Evolutionary conservation across 2,329 filamentous ascomycete genomes (phyloP).

Genomic region (Trichophyton benhamiae): DNA sequence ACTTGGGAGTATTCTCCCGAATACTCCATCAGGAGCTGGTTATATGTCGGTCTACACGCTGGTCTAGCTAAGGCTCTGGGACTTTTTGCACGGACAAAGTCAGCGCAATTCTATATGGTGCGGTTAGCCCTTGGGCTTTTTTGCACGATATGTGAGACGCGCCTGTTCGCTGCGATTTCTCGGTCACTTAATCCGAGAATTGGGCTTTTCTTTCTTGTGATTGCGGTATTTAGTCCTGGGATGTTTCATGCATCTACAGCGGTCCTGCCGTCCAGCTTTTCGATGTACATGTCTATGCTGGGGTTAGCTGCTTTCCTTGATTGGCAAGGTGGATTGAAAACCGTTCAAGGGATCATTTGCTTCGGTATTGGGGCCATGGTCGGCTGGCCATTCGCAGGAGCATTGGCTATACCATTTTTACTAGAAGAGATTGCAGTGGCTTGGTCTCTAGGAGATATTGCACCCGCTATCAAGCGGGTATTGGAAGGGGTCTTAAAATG

Average conservation of each 20-base stretch:
- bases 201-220: constrained; percentile 69
- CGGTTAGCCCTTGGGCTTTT: constrained; percentile 60
- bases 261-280: constrained; percentile 85
- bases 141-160: constrained; percentile 71
- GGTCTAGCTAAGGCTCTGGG: constrained; percentile 54
- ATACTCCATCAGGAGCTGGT: constrained; percentile 90
- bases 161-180: constrained; percentile 67
- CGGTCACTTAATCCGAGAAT: constrained; percentile 68
- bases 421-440: constrained; percentile 58
- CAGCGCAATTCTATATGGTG: constrained; percentile 71
- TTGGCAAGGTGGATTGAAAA: constrained; percentile 67
- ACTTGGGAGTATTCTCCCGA: constrained; percentile 98
- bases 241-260: constrained; percentile 86
- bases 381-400: constrained; percentile 89
- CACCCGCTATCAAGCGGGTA: constrained; percentile 49
- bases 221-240: constrained; percentile 67
- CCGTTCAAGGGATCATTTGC: constrained; percentile 75
- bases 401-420: constrained; percentile 68
- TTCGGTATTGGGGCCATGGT: constrained; percentile 75
- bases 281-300: constrained; percentile 87
- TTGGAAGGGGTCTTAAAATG: constrained; percentile 56
- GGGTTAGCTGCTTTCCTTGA: constrained; percentile 85
- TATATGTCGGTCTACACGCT: constrained; percentile 74
- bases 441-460: constrained; percentile 43
- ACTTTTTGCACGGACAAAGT: constrained; percentile 40